Percentiles rank a stretch among this genome's conserved stretches.
Conservation (phyloP, 1,284 basidiomycete genomes). For the Sporisorium sorghi region DNA sequence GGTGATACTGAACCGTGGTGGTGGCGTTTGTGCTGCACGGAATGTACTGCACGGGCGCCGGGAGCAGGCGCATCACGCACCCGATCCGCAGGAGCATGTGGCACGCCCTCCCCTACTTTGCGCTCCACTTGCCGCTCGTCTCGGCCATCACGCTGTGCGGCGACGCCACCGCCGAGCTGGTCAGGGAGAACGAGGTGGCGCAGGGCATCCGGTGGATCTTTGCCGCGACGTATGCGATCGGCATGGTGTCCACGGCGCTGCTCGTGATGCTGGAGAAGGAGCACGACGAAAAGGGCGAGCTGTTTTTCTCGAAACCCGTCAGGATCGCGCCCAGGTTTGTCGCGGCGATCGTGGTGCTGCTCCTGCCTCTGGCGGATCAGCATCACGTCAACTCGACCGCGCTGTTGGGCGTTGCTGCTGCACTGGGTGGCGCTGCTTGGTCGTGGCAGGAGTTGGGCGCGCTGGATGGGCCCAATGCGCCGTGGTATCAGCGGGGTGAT, state of each 20-base stretch:
- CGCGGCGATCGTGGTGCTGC: constrained; percentile 45
- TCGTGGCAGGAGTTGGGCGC: constrained; percentile 54
- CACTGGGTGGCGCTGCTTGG: constrained; percentile 27
- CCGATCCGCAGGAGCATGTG: constrained; percentile 44
- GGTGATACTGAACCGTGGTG: constrained; percentile 44
- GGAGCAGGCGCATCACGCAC: constrained; percentile 43
- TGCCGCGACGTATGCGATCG: constrained; percentile 50
- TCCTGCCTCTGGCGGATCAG: constrained; percentile 55
- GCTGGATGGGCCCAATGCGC: constrained; percentile 60
- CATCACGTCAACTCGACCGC: constrained; percentile 30
- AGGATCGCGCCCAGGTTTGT: constrained; percentile 49
- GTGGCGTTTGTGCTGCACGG: constrained; percentile 55
- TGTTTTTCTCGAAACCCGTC: constrained; percentile 46
- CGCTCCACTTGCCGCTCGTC: constrained; percentile 54
- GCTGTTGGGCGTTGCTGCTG: constrained; percentile 49
- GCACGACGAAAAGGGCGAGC: constrained; percentile 47
- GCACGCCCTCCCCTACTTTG: constrained; percentile 42
- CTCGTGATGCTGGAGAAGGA: constrained; percentile 57
- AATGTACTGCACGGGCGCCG: constrained; percentile 49
- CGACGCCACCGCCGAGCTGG: constrained; percentile 55
- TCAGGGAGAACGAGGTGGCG: constrained; percentile 47
- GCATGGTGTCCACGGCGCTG: constrained; percentile 45
- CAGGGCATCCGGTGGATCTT: constrained; percentile 56
- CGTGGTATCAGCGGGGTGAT: constrained; percentile 41
- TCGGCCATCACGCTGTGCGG: constrained; percentile 59